These are phyloP conservation scores for Gossypium laxum DNA, from an alignment of 441 rosid genomes.

Conservation along the genomic window DNA sequence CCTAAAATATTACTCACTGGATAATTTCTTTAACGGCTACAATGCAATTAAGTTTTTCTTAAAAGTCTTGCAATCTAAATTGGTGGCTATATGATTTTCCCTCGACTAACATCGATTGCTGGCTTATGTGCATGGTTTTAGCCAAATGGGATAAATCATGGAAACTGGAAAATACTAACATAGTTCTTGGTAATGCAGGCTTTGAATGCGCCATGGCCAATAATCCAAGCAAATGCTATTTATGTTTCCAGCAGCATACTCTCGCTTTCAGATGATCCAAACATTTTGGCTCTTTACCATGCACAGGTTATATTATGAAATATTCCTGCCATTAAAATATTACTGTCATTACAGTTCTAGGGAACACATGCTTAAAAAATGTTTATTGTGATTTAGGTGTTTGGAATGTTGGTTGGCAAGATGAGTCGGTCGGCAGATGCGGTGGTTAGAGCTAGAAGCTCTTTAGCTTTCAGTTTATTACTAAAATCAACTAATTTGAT, in stretches of 20 bases:
- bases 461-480: constrained; percentile 62
- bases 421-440: constrained; percentile 72
- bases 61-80: neutral
- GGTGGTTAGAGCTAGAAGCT: constrained; percentile 77
- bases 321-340: neutral
- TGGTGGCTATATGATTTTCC: neutral
- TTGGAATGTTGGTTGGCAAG: constrained; percentile 72
- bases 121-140: neutral
- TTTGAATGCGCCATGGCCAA: constrained; percentile 91
- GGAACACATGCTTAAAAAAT: neutral
- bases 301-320: constrained; percentile 47
- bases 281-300: constrained; percentile 49
- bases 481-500: constrained; percentile 59
- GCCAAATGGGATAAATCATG: neutral
- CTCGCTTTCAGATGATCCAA: constrained; percentile 75
- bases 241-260: constrained; percentile 74
- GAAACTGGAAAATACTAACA: neutral
- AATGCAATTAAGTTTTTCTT: neutral
- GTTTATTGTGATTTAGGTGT: constrained; percentile 40
- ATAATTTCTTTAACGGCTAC: neutral
- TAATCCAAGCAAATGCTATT: constrained; percentile 88
- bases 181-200: constrained; percentile 43
- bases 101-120: neutral
- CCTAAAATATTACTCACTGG: neutral
- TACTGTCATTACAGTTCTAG: neutral